phyloP scores from a whole-genome alignment of 805 yeast genomes.

The Candida maesae region DNA sequence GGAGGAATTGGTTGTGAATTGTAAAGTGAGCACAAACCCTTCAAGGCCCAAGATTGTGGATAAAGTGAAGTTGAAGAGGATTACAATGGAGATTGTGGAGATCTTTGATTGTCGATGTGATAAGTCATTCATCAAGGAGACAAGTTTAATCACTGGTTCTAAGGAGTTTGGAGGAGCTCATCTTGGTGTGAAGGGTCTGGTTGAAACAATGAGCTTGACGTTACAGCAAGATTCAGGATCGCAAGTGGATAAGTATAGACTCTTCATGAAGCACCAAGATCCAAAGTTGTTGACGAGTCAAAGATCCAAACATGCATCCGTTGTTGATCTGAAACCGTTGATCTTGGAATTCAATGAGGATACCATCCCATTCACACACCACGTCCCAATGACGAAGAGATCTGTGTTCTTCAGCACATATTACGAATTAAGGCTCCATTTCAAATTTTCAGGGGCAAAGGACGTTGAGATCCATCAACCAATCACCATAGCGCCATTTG shows the following conservation, averaged over 20 bases:
- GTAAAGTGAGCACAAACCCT: conserved; percentile 36
- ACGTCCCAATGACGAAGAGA: conserved; percentile 45
- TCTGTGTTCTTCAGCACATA: conserved; percentile 50
- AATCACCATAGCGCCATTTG: conserved; percentile 51
- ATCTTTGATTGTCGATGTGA: conserved; percentile 39
- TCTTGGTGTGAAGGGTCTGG: conserved; percentile 9
- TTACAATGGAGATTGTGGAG: conserved; percentile 49
- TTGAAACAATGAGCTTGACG: conserved; percentile 14
- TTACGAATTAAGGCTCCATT: conserved; percentile 39
- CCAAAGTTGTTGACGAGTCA: conserved; percentile 25
- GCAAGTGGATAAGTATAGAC: conserved; percentile 23
- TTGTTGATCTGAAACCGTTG: conserved; percentile 28
- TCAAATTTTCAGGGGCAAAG: conserved; percentile 50
- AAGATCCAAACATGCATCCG: conserved; percentile 4
- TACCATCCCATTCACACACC: conserved; percentile 36
- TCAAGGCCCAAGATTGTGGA: conserved; percentile 12
- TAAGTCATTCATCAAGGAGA: conserved; percentile 43
- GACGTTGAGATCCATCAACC: conserved; percentile 49
- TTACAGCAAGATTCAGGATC: conserved; percentile 28
- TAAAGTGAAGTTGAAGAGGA: conserved; percentile 38
- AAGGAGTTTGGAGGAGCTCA: conserved; percentile 16
- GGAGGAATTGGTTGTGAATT: conserved; percentile 40
- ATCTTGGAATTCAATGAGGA: conserved; percentile 21
- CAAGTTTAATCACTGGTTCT: conserved; percentile 31
- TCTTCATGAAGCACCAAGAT: conserved; percentile 30